A percentile compares a stretch with the other conserved stretches of the same genome.
Conservation (phyloP, 163 green algal species). For the Chlamydomonas reinhardtii region DNA sequence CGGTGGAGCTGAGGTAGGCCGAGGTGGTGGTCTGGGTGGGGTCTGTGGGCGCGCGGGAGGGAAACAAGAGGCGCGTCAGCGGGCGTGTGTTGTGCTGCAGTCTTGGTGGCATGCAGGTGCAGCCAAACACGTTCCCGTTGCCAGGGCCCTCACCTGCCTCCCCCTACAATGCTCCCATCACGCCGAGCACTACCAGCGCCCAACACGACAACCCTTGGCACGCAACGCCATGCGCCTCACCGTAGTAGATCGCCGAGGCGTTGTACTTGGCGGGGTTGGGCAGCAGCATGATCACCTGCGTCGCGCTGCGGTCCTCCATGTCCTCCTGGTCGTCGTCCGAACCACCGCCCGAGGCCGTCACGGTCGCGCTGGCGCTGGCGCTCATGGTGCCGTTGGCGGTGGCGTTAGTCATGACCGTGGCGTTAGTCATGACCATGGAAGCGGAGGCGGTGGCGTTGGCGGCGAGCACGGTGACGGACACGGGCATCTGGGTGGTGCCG, state of each 20-base stretch:
- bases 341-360: not conserved
- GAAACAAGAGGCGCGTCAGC: not conserved
- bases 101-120: too few relatives aligned
- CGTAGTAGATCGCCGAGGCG: slow-evolving; percentile 10
- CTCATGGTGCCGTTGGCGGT: not conserved
- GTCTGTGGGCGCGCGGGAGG: not conserved
- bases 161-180: too few relatives aligned
- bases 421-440: too few relatives aligned
- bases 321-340: not conserved
- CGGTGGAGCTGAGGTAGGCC: slow-evolving; percentile 9
- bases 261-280: slow-evolving; percentile 1
- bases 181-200: too few relatives aligned
- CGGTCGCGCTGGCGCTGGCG: not conserved
- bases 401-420: not conserved
- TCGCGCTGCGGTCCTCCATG: not conserved
- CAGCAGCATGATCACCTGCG: not conserved
- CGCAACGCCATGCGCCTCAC: too few relatives aligned
- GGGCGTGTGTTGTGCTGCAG: too few relatives aligned
- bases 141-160: too few relatives aligned
- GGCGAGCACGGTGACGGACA: not conserved
- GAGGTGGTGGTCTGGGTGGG: slow-evolving; percentile 21
- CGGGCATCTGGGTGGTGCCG: not conserved
- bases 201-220: too few relatives aligned
- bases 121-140: too few relatives aligned
- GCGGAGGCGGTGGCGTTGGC: not conserved